Conservation (phyloP, 805 yeast genomes). For the Teunomyces kruisii region DNA sequence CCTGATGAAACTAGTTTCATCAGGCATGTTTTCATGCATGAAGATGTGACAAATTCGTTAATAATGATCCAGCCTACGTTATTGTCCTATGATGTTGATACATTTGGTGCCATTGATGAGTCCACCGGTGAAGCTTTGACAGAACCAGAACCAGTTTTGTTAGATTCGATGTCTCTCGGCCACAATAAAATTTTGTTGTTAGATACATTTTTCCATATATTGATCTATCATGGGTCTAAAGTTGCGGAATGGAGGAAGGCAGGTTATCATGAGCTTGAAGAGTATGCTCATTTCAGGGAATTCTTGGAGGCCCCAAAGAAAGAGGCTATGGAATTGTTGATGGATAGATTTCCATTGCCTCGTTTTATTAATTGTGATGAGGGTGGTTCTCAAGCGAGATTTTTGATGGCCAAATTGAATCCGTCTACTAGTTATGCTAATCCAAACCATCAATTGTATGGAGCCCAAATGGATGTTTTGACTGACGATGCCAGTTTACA, state of each 20-base stretch:
- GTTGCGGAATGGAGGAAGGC: constrained; percentile 68
- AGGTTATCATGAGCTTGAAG: constrained; percentile 61
- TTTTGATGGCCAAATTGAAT: constrained; percentile 65
- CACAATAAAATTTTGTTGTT: constrained; percentile 56
- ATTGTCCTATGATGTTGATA: constrained; percentile 53
- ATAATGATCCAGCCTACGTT: constrained; percentile 72
- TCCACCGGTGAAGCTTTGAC: constrained; percentile 24
- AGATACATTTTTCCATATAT: constrained; percentile 69
- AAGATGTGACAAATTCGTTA: constrained; percentile 58
- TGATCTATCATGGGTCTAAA: constrained; percentile 65
- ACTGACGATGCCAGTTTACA: constrained; percentile 64
- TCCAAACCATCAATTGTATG: constrained; percentile 28
- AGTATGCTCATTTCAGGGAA: constrained; percentile 56
- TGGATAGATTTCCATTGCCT: constrained; percentile 71
- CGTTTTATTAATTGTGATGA: constrained; percentile 72
- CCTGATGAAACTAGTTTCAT: constrained; percentile 72
- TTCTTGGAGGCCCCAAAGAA: constrained; percentile 61
- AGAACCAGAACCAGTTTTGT: constrained; percentile 62
- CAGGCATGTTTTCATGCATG: constrained; percentile 61
- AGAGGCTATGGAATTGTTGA: constrained; percentile 63
- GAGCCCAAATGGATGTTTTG: constrained; percentile 35
- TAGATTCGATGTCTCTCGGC: constrained; percentile 62
- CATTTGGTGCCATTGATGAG: constrained; percentile 36
- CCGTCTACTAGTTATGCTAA: constrained; percentile 58
- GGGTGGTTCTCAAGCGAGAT: constrained; percentile 75